Base-by-base conservation (phyloP, 2,329 filamentous ascomycete species). In the Colletotrichum acutatum region DNA sequence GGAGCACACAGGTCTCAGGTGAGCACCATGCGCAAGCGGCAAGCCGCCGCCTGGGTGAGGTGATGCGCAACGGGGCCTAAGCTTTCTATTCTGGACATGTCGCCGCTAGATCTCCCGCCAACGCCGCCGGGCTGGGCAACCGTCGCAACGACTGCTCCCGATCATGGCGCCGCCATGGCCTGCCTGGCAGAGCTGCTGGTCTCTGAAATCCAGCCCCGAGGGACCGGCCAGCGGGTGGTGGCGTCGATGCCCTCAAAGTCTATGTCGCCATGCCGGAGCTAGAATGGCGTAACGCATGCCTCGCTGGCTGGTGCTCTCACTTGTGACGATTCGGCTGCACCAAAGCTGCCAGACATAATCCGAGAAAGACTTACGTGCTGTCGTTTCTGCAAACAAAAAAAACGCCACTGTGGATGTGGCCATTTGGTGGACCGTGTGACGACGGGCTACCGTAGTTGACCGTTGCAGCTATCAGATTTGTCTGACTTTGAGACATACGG, bases 1-100 rank as follows among this genome's bases (percentile, higher is more conserved):
- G 56, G 46, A 42, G 42, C 42, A 42, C 65, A 42, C 24, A 57
- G 49, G 71, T 70, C 71, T 73, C 71, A 73, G 71, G 71, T 71
- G 71, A 66, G 54, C 42, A 69, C 46, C 19, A 42, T 66, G 66
- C 61, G 71, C 56, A 66, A 71, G 71, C 61, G 60, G 60, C 67
- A 70, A 71, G 71, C 61, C 66, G 61, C 67, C 66, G 66, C 46
- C 32, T 56, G 56, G 61, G 42, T 49, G 42, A 49, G 8, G 42
- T 66, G 22, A 60, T 64, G 24, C 28, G 32, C 22, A 69, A 42
- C 28, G 53, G 56, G 60, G 46, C 34, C 61, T 26, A 46, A 53
- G 56, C 60, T 34, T 64, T 62, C 62, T 65, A 46, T 65, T 56
- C 49, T 58, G 24, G 56, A 62, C 26, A 71, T 62, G 11, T 62